Conservation (phyloP, 768 basidiomycete genomes). For the Dentipellis sp. region DNA sequence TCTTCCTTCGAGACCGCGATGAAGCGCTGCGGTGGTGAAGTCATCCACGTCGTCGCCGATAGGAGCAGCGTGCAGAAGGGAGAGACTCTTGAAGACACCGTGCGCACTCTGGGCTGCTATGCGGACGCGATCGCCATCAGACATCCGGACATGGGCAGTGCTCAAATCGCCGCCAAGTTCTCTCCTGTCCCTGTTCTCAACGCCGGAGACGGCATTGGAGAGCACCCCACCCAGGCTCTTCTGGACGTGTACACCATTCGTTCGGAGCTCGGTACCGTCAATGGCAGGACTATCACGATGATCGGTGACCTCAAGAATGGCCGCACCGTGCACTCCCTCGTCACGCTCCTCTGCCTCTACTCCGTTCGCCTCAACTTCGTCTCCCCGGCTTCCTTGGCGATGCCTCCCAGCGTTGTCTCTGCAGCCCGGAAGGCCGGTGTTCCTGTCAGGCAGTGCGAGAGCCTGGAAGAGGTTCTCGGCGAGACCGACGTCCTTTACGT, state of each 20-base stretch:
- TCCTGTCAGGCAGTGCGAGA: constrained; percentile 69
- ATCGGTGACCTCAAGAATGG: constrained; percentile 98
- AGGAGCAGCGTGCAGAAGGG: constrained; percentile 89
- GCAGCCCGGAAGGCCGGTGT: constrained; percentile 81
- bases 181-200: constrained; percentile 95
- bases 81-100: constrained; percentile 86
- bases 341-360: constrained; percentile 86
- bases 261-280: constrained; percentile 95
- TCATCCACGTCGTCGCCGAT: constrained; percentile 76
- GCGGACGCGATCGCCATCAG: constrained; percentile 91
- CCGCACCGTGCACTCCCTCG: constrained; percentile 93
- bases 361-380: constrained; percentile 94
- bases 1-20: constrained; percentile 97
- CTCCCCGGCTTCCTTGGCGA: constrained; percentile 73
- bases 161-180: constrained; percentile 93
- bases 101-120: constrained; percentile 92
- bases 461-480: constrained; percentile 83
- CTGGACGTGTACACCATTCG: constrained; percentile 92
- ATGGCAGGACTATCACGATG: constrained; percentile 86
- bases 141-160: constrained; percentile 89
- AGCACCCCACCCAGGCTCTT: constrained; percentile 93
- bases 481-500: constrained; percentile 97
- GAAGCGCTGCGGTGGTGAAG: constrained; percentile 96
- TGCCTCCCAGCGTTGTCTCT: constrained; percentile 81
- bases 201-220: constrained; percentile 94